These are phyloP conservation scores for Talaromyces rugulosus DNA, from an alignment of 2,329 filamentous ascomycete genomes.

Conservation along the genomic window DNA sequence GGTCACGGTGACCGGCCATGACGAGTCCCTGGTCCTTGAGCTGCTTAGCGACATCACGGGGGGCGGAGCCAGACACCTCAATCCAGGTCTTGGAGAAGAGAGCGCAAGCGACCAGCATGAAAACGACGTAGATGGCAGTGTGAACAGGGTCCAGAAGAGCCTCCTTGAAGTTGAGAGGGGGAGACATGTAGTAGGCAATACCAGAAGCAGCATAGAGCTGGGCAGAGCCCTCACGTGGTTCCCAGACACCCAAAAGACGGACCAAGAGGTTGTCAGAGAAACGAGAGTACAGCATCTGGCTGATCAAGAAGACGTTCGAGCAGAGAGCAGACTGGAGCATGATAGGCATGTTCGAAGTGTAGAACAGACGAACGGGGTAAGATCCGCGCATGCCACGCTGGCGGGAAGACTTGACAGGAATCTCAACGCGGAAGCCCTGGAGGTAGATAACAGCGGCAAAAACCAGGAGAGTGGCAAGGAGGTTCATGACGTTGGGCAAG, in stretches of 20 bases:
- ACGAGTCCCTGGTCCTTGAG: conserved; percentile 99
- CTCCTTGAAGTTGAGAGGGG: conserved; percentile 94
- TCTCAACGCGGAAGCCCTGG: conserved; percentile 98
- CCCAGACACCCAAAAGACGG: conserved; percentile 96
- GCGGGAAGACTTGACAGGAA: conserved; percentile 98
- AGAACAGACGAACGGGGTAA: conserved; percentile 98
- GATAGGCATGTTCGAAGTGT: conserved; percentile 99
- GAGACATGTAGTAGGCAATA: conserved; percentile 99
- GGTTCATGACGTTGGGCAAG: conserved; percentile 98
- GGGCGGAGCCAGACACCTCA: conserved; percentile 95
- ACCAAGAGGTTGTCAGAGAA: conserved; percentile 99
- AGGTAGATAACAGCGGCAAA: conserved; percentile 99
- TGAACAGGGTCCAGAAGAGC: conserved; percentile 95
- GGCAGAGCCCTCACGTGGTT: conserved; percentile 87
- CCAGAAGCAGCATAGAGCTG: conserved; percentile 92
- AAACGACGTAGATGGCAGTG: conserved; percentile 89
- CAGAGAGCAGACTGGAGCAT: conserved; percentile 99
- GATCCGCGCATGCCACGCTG: conserved; percentile 98
- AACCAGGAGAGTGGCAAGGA: conserved; percentile 85
- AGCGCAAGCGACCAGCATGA: conserved; percentile 96
- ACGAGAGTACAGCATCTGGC: conserved; percentile 98
- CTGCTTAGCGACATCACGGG: conserved; percentile 97
- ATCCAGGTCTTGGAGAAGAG: conserved; percentile 99
- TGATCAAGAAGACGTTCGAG: conserved; percentile 98
- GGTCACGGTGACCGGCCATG: conserved; percentile 98